Percentiles rank a stretch among this genome's conserved stretches.
Conservation (phyloP, 805 yeast genomes). For the Candida mattraensis region DNA sequence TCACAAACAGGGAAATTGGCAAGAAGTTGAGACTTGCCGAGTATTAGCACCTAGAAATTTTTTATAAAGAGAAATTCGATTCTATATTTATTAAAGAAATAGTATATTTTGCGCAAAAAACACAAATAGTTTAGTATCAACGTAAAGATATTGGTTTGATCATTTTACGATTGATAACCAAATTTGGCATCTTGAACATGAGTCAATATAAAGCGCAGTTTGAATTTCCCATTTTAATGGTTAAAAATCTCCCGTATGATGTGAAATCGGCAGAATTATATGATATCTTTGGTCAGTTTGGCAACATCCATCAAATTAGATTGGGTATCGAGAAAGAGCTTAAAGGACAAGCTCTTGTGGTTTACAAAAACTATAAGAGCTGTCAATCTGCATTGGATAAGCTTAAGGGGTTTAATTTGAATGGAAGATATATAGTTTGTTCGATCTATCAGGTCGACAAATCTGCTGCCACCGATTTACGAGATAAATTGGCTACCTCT, state of each 20-base stretch:
- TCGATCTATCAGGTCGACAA: constrained; percentile 46
- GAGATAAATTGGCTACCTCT: no score
- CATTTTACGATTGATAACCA: neutral
- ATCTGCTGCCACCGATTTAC: constrained; percentile 25
- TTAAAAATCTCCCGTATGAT: constrained; percentile 58
- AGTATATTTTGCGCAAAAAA: neutral
- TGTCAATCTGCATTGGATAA: constrained; percentile 55
- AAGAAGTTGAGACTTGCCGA: constrained; percentile 64
- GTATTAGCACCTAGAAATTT: constrained; percentile 37
- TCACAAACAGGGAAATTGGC: constrained; percentile 53
- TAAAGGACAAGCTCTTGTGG: constrained; percentile 55
- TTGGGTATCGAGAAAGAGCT: constrained; percentile 37
- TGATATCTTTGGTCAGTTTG: constrained; percentile 53
- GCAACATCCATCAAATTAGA: constrained; percentile 56
- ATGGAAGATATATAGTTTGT: constrained; percentile 58
- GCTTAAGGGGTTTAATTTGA: constrained; percentile 58
- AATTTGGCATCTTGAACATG: constrained; percentile 3
- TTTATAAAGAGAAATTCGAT: neutral
- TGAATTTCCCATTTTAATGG: constrained; percentile 41
- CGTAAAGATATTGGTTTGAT: no score
- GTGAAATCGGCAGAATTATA: constrained; percentile 47
- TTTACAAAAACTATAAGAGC: constrained; percentile 47
- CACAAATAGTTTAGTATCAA: neutral
- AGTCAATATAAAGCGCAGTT: constrained; percentile 19
- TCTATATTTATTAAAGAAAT: constrained; percentile 1